These are phyloP conservation scores for Phytophthora agathidicida DNA, from an alignment of 352 stramenopile species.

Conservation along the genomic window DNA sequence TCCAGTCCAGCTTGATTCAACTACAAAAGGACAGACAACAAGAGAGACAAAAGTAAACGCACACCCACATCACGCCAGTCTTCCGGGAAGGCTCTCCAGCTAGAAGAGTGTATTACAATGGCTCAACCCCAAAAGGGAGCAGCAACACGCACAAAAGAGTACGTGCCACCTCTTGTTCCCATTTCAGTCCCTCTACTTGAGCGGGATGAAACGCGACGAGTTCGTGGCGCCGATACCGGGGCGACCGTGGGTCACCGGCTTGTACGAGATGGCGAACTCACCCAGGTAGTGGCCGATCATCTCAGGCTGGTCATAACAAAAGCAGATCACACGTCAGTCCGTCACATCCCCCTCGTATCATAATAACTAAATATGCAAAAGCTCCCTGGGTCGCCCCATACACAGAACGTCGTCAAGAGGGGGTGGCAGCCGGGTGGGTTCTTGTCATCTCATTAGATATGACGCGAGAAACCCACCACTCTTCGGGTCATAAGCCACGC, in stretches of 20 bases:
- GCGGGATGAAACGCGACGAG: slow-evolving; percentile 98
- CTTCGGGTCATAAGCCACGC: slow-evolving; percentile 77
- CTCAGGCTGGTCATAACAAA: slow-evolving; percentile 85
- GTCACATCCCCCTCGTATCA: slow-evolving; percentile 8
- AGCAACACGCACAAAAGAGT: slow-evolving; percentile 29
- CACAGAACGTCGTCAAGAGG: slow-evolving; percentile 86
- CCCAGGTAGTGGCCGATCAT: slow-evolving; percentile 99
- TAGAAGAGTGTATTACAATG: slow-evolving; percentile 88
- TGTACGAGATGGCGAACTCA: slow-evolving; percentile 99
- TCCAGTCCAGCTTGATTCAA: slow-evolving; percentile 20
- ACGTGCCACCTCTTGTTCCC: slow-evolving; percentile 21
- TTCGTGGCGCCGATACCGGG: slow-evolving; percentile 98
- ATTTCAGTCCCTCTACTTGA: slow-evolving; percentile 91
- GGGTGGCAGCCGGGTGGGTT: slow-evolving; percentile 61
- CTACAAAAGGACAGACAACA: slow-evolving; percentile 11
- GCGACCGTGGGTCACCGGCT: slow-evolving; percentile 98
- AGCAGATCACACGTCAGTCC: slow-evolving; percentile 19
- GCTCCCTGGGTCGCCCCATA: slow-evolving; percentile 90
- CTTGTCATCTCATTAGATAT: background rate
- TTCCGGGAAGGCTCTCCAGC: slow-evolving; percentile 26
- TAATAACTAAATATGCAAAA: slow-evolving; percentile 15
- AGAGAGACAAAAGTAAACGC: slow-evolving; percentile 24
- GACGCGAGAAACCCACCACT: slow-evolving; percentile 42
- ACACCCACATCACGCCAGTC: slow-evolving; percentile 14
- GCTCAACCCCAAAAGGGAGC: slow-evolving; percentile 60